Conservation (phyloP, 2,329 filamentous ascomycete species). For the Pseudogymnoascus sp. region DNA sequence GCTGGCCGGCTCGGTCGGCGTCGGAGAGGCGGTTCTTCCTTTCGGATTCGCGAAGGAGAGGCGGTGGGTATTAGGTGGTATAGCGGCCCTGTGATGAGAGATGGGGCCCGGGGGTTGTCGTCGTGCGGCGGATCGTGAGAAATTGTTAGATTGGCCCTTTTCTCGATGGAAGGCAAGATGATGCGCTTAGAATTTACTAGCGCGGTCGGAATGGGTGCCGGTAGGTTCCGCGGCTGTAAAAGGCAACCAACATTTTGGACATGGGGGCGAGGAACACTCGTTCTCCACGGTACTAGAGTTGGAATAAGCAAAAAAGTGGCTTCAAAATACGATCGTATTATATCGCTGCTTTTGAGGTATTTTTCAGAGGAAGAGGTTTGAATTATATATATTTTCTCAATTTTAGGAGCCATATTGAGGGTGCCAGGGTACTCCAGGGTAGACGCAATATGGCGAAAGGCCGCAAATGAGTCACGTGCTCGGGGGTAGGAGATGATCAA, state of each 20-base stretch:
- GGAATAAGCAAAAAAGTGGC: background rate
- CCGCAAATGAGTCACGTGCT: background rate
- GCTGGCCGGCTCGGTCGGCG: background rate
- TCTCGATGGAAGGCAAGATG: slow-evolving; percentile 6
- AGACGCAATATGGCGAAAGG: background rate
- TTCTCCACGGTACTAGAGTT: background rate
- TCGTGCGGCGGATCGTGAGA: slow-evolving; percentile 1
- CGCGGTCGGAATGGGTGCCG: slow-evolving; percentile 4
- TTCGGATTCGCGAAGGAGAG: background rate
- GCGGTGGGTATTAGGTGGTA: background rate
- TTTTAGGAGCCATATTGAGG: background rate
- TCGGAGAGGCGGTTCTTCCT: background rate
- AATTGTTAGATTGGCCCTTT: slow-evolving; percentile 6
- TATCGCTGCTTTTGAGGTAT: background rate
- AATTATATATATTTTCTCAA: background rate
- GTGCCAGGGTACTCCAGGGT: background rate
- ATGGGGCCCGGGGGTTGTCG: background rate
- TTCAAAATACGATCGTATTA: background rate
- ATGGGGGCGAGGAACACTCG: background rate
- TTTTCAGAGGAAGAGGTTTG: background rate
- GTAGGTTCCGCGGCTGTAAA: slow-evolving; percentile 4
- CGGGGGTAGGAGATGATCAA: background rate
- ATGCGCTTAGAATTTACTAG: slow-evolving; percentile 9
- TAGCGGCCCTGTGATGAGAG: slow-evolving; percentile 1
- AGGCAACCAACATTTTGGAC: background rate